Conservation (phyloP, 352 stramenopile genomes). For the Detonula confervacea region DNA sequence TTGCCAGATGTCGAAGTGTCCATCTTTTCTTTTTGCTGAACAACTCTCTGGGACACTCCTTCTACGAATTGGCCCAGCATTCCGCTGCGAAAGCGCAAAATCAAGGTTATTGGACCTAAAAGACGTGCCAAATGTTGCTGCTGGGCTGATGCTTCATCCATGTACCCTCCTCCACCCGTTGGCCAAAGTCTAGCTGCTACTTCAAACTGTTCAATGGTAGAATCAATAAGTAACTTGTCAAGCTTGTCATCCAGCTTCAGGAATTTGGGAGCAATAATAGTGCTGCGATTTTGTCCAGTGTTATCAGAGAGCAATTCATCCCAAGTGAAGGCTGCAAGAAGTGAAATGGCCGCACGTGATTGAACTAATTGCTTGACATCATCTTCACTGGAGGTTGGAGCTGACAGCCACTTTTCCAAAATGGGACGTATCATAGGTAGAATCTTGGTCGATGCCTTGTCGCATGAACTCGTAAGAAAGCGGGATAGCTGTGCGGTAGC, state of each 20-base stretch:
- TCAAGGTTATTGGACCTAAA: conserved; percentile 41
- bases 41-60: conserved; percentile 20
- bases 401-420: conserved; percentile 46
- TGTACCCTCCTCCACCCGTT: conserved; percentile 1
- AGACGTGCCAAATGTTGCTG: conserved; percentile 41
- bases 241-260: conserved; percentile 49
- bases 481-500: conserved; percentile 39
- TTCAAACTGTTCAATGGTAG: conserved; percentile 39
- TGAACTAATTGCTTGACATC: conserved; percentile 28
- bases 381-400: conserved; percentile 2
- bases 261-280: conserved; percentile 23
- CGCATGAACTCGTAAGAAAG: conserved; percentile 48
- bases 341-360: conserved; percentile 43
- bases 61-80: conserved; percentile 48
- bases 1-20: neutral
- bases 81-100: conserved; percentile 47
- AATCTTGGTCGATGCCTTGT: conserved; percentile 39
- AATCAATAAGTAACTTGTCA: conserved; percentile 37
- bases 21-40: conserved; percentile 1
- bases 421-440: conserved; percentile 54
- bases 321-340: conserved; percentile 56
- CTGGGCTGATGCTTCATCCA: conserved; percentile 33
- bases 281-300: conserved; percentile 1
- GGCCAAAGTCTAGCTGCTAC: conserved; percentile 33
- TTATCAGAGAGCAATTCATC: conserved; percentile 34